These are phyloP conservation scores for Nicotiana otophora DNA, from an alignment of 257 asterid genomes.

Conservation along the genomic window DNA sequence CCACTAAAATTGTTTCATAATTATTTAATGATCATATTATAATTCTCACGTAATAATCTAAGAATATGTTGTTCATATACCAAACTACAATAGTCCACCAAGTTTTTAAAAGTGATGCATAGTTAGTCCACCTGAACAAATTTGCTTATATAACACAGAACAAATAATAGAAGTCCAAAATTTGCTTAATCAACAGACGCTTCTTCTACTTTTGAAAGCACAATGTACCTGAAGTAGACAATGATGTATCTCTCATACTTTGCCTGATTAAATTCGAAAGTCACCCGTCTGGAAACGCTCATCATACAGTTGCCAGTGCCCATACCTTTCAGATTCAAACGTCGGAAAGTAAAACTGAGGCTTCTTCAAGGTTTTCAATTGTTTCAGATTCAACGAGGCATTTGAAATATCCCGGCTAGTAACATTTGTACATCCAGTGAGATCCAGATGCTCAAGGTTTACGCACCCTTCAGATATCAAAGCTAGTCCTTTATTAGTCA, in stretches of 20 bases:
- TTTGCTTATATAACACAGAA: no score
- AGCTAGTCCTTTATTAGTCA: conserved; percentile 64
- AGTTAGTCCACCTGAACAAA: no score
- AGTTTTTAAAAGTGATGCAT: no score
- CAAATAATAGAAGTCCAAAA: no score
- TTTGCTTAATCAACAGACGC: no score
- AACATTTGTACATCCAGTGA: conserved; percentile 67
- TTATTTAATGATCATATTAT: no score
- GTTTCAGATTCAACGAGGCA: conserved; percentile 48
- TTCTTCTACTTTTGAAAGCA: no score
- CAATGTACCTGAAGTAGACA: no score
- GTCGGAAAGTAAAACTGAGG: conserved; percentile 66
- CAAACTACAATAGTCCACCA: no score
- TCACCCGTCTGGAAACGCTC: conserved; percentile 75
- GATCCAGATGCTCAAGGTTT: conserved; percentile 57
- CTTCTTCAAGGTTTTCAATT: conserved; percentile 49
- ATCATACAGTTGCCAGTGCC: conserved; percentile 79
- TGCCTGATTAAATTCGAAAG: conserved; percentile 57
- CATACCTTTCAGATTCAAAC: conserved; percentile 63
- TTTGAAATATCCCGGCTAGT: conserved; percentile 54
- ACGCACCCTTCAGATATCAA: conserved; percentile 57
- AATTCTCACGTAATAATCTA: no score
- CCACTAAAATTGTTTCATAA: no score
- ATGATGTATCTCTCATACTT: background rate
- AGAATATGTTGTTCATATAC: no score